Evolutionary conservation across 345 rosid genomes (phyloP).

Genomic region (Chamaenerion angustifolium): DNA sequence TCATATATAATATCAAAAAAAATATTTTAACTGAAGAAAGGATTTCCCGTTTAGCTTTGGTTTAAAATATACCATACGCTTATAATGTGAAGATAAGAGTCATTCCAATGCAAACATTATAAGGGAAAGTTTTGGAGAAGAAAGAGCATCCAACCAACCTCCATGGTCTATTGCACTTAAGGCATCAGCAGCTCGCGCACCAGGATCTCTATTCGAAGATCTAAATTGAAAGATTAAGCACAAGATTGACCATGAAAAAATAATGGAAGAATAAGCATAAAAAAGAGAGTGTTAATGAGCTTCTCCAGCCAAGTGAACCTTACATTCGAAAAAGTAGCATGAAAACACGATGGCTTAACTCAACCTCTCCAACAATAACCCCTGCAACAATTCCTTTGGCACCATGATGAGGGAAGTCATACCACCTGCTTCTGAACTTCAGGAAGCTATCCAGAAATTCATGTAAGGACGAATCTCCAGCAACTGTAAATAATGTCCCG

Average conservation of each 20-base stretch:
- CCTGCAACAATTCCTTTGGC: constrained; percentile 81
- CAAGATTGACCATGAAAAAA: constrained; percentile 1
- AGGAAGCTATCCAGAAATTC: constrained; percentile 72
- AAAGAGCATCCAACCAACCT: constrained; percentile 29
- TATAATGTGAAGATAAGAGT: too few species aligned
- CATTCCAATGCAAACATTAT: too few species aligned
- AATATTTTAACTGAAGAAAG: too few species aligned
- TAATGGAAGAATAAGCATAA: neutral
- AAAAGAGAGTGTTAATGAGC: too few species aligned
- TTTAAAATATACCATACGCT: too few species aligned
- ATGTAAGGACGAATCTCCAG: constrained; percentile 60
- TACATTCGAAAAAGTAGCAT: constrained; percentile 87
- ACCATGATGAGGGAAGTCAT: constrained; percentile 83
- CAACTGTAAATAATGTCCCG: constrained; percentile 32
- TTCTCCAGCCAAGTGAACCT: constrained; percentile 14
- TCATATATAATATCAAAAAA: too few species aligned
- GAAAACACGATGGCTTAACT: constrained; percentile 67
- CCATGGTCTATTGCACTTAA: constrained; percentile 63
- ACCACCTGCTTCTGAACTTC: constrained; percentile 84
- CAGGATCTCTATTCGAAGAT: constrained; percentile 82
- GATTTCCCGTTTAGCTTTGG: too few species aligned
- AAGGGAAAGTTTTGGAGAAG: neutral
- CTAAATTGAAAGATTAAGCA: constrained; percentile 22
- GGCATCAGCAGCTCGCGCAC: constrained; percentile 55
- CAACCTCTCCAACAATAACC: constrained; percentile 71